These are phyloP conservation scores for Puccinia hordei DNA, from an alignment of 1,284 basidiomycete species.

Conservation along the genomic window DNA sequence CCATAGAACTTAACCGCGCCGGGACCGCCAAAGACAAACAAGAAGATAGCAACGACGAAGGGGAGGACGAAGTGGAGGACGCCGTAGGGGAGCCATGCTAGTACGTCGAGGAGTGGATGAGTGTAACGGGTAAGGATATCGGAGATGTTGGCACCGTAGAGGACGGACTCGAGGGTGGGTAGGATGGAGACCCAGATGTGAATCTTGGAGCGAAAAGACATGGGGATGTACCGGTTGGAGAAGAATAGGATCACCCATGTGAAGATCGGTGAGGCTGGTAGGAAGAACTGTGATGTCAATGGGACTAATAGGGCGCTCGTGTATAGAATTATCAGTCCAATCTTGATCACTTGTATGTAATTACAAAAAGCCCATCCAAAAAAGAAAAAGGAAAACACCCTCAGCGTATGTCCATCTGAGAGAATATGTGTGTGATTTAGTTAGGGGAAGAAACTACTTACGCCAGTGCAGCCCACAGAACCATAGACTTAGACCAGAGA, in stretches of 20 bases:
- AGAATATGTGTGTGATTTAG: background rate
- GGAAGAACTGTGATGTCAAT: slow-evolving; percentile 85
- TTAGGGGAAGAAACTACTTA: background rate
- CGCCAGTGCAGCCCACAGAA: slow-evolving; percentile 35
- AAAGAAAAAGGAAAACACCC: background rate
- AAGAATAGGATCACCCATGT: slow-evolving; percentile 63
- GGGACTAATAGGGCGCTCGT: slow-evolving; percentile 73
- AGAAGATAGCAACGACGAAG: slow-evolving; percentile 73
- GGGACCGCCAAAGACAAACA: slow-evolving; percentile 72
- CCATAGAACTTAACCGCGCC: slow-evolving; percentile 82
- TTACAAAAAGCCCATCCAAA: too few species aligned
- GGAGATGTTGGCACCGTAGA: slow-evolving; percentile 95
- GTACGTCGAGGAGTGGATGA: slow-evolving; percentile 83
- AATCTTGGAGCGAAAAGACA: slow-evolving; percentile 84
- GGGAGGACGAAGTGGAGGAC: slow-evolving; percentile 84
- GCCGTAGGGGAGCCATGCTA: slow-evolving; percentile 96
- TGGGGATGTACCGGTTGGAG: slow-evolving; percentile 70
- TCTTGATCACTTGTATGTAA: slow-evolving; percentile 75
- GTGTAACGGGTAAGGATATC: slow-evolving; percentile 93
- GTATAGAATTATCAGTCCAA: slow-evolving; percentile 77
- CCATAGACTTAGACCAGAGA: slow-evolving; percentile 40
- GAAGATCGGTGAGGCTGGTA: slow-evolving; percentile 84
- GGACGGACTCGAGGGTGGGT: slow-evolving; percentile 87
- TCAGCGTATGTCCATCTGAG: background rate
- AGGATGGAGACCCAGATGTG: slow-evolving; percentile 87